A percentile compares a stretch with the other conserved stretches of the same genome.
Evolutionary conservation across 768 basidiomycete genomes (phyloP).

Genomic region (Sporobolomyces phaffii): DNA sequence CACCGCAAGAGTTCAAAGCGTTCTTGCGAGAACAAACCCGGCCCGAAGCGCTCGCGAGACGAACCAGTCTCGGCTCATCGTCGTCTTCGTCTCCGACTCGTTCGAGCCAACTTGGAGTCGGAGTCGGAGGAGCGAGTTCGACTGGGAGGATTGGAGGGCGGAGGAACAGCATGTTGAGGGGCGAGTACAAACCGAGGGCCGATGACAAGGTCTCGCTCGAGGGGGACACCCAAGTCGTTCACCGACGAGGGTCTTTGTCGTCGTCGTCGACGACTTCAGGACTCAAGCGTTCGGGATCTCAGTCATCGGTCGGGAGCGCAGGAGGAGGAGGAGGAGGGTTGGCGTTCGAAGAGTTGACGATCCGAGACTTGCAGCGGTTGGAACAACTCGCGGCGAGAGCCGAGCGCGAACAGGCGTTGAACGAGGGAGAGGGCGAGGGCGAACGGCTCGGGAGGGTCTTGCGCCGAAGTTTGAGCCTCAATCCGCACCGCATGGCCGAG

Average conservation of each 20-base stretch:
- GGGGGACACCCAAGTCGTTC: too few species aligned
- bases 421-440: slow-evolving; percentile 70
- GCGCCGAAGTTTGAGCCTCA: slow-evolving; percentile 35
- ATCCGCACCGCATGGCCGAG: slow-evolving; percentile 34
- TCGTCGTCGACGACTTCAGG: not conserved
- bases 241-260: too few species aligned
- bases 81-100: slow-evolving; percentile 52
- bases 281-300: not conserved
- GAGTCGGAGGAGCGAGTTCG: not conserved
- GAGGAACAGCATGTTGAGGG: slow-evolving; percentile 82
- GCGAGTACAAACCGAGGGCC: slow-evolving; percentile 78
- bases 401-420: slow-evolving; percentile 63
- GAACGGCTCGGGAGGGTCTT: slow-evolving; percentile 48
- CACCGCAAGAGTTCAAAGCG: slow-evolving; percentile 87
- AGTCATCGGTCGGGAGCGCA: slow-evolving; percentile 56
- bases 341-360: slow-evolving; percentile 76
- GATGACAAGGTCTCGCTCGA: slow-evolving; percentile 70
- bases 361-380: slow-evolving; percentile 86
- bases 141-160: slow-evolving; percentile 47
- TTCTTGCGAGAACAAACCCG: slow-evolving; percentile 86
- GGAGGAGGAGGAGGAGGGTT: slow-evolving; percentile 63
- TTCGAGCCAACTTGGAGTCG: slow-evolving; percentile 34
- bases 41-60: slow-evolving; percentile 43
- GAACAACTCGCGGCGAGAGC: slow-evolving; percentile 83
- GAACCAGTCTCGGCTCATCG: too few species aligned